A percentile compares a stretch with the other conserved stretches of the same genome.
These are phyloP conservation scores for Ophiostoma novo-ulmi DNA, from an alignment of 2,329 filamentous ascomycete genomes.

Conservation along the genomic window DNA sequence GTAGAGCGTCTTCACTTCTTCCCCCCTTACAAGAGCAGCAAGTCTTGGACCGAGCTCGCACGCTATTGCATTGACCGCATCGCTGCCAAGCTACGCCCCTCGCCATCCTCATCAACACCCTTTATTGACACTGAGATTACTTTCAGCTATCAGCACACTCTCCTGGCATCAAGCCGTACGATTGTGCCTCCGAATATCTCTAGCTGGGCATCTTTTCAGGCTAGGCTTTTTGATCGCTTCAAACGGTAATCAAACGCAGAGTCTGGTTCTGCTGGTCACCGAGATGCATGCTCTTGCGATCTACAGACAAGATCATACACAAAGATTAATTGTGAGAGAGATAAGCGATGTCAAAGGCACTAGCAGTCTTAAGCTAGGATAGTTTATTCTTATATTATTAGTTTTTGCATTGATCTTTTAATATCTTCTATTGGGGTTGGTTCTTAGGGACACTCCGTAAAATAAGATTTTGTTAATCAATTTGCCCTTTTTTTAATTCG, in stretches of 20 bases:
- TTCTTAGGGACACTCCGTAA: too few relatives aligned
- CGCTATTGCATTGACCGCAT: neutral
- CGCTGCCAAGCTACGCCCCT: neutral
- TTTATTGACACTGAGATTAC: neutral
- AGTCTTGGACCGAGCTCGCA: neutral
- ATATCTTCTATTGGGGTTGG: neutral
- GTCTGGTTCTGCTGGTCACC: too few relatives aligned
- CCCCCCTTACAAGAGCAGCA: neutral
- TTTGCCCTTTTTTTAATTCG: too few relatives aligned
- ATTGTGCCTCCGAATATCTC: neutral
- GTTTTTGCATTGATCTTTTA: too few relatives aligned
- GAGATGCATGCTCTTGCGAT: too few relatives aligned
- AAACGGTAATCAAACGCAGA: neutral
- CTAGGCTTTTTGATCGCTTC: neutral
- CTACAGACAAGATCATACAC: too few relatives aligned
- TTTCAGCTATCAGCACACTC: neutral
- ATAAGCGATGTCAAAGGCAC: neutral
- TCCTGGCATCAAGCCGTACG: neutral
- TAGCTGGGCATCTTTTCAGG: neutral
- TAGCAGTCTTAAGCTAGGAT: neutral
- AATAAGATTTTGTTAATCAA: too few relatives aligned
- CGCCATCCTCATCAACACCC: neutral
- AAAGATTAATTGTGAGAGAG: too few relatives aligned
- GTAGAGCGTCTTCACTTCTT: neutral
- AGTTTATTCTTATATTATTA: neutral